A percentile compares a stretch with the other conserved stretches of the same genome.
Conservation (phyloP, 2,329 filamentous ascomycete genomes). For the Pseudogymnoascus sp. region DNA sequence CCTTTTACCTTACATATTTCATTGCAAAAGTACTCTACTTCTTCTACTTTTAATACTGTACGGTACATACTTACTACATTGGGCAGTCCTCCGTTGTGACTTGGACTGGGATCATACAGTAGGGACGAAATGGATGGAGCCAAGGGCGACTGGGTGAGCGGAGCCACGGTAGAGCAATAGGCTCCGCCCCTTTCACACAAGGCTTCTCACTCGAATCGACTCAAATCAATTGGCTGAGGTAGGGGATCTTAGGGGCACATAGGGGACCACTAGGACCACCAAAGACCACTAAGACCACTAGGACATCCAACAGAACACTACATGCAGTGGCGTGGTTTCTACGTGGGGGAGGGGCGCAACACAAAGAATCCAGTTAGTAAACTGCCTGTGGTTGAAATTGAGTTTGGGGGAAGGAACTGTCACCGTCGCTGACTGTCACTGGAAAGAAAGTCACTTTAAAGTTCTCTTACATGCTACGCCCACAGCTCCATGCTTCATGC, state of each 20-base stretch:
- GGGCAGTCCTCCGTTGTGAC: neutral
- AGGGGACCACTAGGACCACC: neutral
- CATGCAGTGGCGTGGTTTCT: conserved; percentile 3
- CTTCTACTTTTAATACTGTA: neutral
- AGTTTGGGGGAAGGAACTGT: neutral
- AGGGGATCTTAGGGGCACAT: neutral
- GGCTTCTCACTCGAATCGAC: neutral
- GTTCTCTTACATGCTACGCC: conserved; percentile 5
- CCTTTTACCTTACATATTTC: neutral
- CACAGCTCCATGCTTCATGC: conserved; percentile 5
- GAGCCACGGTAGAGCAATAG: conserved; percentile 3
- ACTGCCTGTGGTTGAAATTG: conserved; percentile 4
- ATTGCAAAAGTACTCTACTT: neutral
- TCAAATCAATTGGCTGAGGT: neutral
- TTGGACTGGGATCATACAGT: neutral
- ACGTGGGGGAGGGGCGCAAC: conserved; percentile 3
- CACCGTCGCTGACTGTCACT: conserved; percentile 3
- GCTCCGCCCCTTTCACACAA: conserved; percentile 7
- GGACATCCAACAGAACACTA: neutral
- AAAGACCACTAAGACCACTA: neutral
- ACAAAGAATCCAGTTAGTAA: neutral
- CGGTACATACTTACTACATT: neutral
- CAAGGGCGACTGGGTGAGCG: neutral
- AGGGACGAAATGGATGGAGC: neutral
- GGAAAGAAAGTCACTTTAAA: conserved; percentile 9